A percentile compares a stretch with the other conserved stretches of the same genome.
Evolutionary conservation across 352 stramenopile species (phyloP).

Genomic region (Globisporangium irregulare): DNA sequence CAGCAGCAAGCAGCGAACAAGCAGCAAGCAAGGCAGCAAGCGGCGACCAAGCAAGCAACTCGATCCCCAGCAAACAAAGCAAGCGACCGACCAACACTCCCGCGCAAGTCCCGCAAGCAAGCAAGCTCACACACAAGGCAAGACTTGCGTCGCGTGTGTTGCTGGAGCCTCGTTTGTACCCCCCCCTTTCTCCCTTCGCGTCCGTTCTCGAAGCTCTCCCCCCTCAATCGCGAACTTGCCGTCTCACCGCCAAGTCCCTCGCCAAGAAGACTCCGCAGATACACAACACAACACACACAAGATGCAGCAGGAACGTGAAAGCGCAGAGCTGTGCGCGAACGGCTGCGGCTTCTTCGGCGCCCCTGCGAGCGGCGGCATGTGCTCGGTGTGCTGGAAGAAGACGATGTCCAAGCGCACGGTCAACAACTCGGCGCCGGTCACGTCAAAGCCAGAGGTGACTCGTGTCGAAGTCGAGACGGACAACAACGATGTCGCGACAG

Average conservation of each 20-base stretch:
- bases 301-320: constrained; percentile 84
- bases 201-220: constrained; percentile 6
- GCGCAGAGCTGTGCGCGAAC: constrained; percentile 65
- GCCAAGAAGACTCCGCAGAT: neutral
- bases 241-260: neutral
- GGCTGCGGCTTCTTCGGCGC: constrained; percentile 80
- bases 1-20: neutral
- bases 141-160: neutral
- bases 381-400: constrained; percentile 86
- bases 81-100: neutral
- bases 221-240: constrained; percentile 8
- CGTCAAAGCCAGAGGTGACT: constrained; percentile 18
- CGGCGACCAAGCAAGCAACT: constrained; percentile 2
- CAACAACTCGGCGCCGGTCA: constrained; percentile 23
- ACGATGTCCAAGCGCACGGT: constrained; percentile 74
- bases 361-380: constrained; percentile 70
- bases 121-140: neutral
- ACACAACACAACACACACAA: constrained; percentile 10
- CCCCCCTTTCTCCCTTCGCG: constrained; percentile 3
- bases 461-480: constrained; percentile 15
- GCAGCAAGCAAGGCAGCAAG: constrained; percentile 1
- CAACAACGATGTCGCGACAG: neutral
- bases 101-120: neutral
- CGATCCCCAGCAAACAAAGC: neutral
- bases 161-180: constrained; percentile 2